Evolutionary conservation across 1,139 yeast species (phyloP), one percentile per base, ranked within the genome.

Genomic region (Suhomyces ambrosiae): DNA sequence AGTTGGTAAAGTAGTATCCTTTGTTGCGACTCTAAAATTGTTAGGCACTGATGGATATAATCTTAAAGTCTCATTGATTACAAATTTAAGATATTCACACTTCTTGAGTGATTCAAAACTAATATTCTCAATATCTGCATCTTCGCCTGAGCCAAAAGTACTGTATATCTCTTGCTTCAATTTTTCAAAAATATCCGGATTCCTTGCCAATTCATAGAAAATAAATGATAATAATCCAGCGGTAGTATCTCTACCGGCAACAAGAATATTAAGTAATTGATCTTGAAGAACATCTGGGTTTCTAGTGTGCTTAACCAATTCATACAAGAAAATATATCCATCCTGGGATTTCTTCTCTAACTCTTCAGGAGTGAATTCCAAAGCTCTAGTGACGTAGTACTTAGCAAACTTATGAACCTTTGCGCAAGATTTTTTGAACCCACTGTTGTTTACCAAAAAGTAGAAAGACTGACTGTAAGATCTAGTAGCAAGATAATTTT

Each of bases 231-330:
- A 65, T 30, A 76, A 59, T 3, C 77, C 74, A 1, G 82, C 82
- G 12, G 82, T 78, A 31, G 83, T 77, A 52, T 76, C 81, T 51
- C 82, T 63, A 13, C 80, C 81, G 16, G 82, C 82, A 19, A 76
- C 58, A 41, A 77, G 56, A 45, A 77, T 71, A 46, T 74, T 75
- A 47, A 77, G 59, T 25, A 73, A 63, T 53, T 76, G 80, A 48
- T 75, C 79, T 34, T 79, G 65, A 46, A 77, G 65, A n/a, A 68
- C 61, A 23, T 48, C 56, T 6, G 76, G 77, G 51, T 77, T 71
- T 39, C 71, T 63, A 1, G 81, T 74, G 46, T 72, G 72, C 49
- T 74, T 71, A 23, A 62, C 74, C 46, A 77, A 64, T 47, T 74
- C 80, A 42, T 71, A 71, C 46, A 76, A 63, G 52, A 77, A 76